Percentiles rank a stretch among this genome's conserved stretches.
Conservation (phyloP, 2,329 filamentous ascomycete species). For the Fusarium sp. region DNA sequence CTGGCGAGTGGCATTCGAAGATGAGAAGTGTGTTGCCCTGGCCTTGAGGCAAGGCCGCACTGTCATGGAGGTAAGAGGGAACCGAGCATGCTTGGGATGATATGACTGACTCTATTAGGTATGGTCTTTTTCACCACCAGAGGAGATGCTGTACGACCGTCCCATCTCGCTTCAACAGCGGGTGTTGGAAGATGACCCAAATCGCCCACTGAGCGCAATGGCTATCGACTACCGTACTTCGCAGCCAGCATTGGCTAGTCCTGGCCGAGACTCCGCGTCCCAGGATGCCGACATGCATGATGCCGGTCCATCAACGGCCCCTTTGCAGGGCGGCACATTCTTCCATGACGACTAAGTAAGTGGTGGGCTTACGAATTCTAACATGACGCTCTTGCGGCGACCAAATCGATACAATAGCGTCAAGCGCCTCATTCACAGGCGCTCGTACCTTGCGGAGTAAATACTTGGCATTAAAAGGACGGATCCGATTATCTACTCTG, state of each 20-base stretch:
- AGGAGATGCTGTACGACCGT: slow-evolving; percentile 68
- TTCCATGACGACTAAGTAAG: slow-evolving; percentile 59
- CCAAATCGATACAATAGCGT: slow-evolving; percentile 25
- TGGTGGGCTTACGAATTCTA: not conserved
- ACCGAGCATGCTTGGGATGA: not conserved
- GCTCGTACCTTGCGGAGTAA: slow-evolving; percentile 30
- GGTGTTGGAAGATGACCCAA: slow-evolving; percentile 56
- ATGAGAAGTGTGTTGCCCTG: slow-evolving; percentile 97
- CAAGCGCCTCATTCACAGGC: slow-evolving; percentile 10
- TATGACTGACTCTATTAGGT: slow-evolving; percentile 66
- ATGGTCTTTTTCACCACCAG: slow-evolving; percentile 92
- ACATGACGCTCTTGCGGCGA: slow-evolving; percentile 17
- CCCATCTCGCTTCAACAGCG: slow-evolving; percentile 61
- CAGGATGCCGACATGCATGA: slow-evolving; percentile 67
- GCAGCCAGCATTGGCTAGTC: slow-evolving; percentile 42
- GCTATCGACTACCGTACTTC: slow-evolving; percentile 55
- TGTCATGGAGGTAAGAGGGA: slow-evolving; percentile 91
- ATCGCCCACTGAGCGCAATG: slow-evolving; percentile 62
- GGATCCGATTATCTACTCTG: slow-evolving; percentile 41
- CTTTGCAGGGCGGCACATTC: slow-evolving; percentile 59
- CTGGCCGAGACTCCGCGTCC: slow-evolving; percentile 48
- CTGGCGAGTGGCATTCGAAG: slow-evolving; percentile 97
- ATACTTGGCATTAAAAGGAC: slow-evolving; percentile 35
- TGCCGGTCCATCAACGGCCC: slow-evolving; percentile 63
- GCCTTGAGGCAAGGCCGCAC: slow-evolving; percentile 85